Conservation (phyloP, 305 asterid genomes). For the Ruellia speciosa region DNA sequence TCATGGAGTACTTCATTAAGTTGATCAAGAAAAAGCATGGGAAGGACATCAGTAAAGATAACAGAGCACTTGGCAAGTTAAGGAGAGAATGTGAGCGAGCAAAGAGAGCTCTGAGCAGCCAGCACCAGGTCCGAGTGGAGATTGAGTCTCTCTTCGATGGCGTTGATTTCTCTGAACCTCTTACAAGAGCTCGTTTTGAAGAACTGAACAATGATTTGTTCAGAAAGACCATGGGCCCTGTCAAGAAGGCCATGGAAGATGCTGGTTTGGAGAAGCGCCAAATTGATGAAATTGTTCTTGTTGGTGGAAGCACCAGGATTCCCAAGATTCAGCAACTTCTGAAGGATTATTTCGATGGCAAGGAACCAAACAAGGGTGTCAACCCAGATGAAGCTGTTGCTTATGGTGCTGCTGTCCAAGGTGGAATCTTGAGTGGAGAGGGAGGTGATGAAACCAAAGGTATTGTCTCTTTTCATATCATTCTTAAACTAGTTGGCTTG, state of each 20-base stretch:
- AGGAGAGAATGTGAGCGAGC: constrained; percentile 52
- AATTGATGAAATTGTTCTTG: constrained; percentile 54
- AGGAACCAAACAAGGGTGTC: constrained; percentile 50
- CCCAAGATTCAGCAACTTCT: constrained; percentile 53
- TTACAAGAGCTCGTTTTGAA: constrained; percentile 54
- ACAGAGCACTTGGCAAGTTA: constrained; percentile 52
- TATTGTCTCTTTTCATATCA: constrained; percentile 8
- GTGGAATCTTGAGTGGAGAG: constrained; percentile 49
- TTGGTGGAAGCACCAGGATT: constrained; percentile 60
- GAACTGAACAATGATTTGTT: constrained; percentile 54
- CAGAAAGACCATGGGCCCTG: constrained; percentile 54
- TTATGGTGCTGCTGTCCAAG: constrained; percentile 56
- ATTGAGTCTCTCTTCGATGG: constrained; percentile 55
- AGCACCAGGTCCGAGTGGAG: constrained; percentile 53
- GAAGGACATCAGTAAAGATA: constrained; percentile 55
- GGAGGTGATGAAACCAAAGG: constrained; percentile 56
- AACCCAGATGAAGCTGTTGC: constrained; percentile 67
- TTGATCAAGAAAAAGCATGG: constrained; percentile 59
- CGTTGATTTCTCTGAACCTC: constrained; percentile 48
- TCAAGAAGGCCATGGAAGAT: constrained; percentile 56
- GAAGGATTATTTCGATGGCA: constrained; percentile 48
- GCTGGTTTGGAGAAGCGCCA: constrained; percentile 46
- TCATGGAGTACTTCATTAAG: constrained; percentile 58
- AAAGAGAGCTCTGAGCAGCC: constrained; percentile 53
- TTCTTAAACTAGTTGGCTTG: too few species aligned